These are phyloP conservation scores for Fusarium redolens DNA, from an alignment of 2,329 filamentous ascomycete species.

Conservation along the genomic window DNA sequence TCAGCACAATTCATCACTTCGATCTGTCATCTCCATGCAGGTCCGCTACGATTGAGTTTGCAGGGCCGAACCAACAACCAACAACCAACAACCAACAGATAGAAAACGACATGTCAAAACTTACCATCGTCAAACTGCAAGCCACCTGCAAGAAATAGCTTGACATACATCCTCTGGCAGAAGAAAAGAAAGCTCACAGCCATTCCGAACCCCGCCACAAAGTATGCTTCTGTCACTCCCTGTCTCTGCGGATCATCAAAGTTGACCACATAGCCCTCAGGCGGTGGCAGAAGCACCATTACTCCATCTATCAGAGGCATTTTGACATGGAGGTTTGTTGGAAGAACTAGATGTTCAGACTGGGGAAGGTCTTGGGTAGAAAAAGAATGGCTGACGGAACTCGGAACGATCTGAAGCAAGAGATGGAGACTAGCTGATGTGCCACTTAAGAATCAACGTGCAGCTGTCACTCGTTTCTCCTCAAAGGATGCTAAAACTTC, in stretches of 20 bases:
- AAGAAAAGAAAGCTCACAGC: conserved; percentile 38
- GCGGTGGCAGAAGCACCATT: conserved; percentile 36
- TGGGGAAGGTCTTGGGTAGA: not conserved
- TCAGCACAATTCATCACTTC: conserved; percentile 11
- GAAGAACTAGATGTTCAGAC: not conserved
- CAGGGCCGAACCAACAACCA: not conserved
- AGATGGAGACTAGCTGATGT: conserved; percentile 4
- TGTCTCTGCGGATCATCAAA: conserved; percentile 48
- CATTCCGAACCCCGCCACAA: conserved; percentile 33
- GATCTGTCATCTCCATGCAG: not conserved
- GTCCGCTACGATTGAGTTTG: not conserved
- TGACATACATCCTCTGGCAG: conserved; percentile 44
- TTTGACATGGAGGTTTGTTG: not conserved
- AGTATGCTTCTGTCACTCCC: conserved; percentile 39
- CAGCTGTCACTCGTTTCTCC: not conserved
- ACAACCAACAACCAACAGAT: not conserved
- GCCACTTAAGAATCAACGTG: not conserved
- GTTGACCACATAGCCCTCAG: conserved; percentile 49
- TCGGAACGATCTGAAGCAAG: not conserved
- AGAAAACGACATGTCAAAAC: conserved; percentile 3
- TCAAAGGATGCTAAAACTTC: not conserved
- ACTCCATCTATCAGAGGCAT: conserved; percentile 36
- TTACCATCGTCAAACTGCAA: conserved; percentile 44
- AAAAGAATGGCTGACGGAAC: not conserved
- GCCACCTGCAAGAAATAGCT: conserved; percentile 36